phyloP scores from a whole-genome alignment of 768 basidiomycete genomes.

The Strobilomyces dryophilus region DNA sequence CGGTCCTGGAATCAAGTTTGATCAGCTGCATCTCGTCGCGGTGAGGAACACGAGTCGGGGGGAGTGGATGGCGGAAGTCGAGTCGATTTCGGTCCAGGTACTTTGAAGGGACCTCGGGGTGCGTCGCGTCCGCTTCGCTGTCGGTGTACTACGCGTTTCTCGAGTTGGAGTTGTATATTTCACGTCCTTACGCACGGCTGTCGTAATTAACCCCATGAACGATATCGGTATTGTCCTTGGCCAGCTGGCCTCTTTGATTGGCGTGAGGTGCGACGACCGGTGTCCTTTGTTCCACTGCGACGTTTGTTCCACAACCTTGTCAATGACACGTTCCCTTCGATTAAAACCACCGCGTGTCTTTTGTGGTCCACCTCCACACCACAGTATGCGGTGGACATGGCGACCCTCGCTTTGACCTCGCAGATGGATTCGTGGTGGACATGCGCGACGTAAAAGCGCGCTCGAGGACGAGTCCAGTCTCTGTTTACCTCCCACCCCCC shows the following conservation, averaged over 20 bases:
- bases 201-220: conserved; percentile 3
- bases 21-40: conserved; percentile 22
- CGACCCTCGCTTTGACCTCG: background rate
- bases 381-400: background rate
- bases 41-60: conserved; percentile 26
- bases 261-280: background rate
- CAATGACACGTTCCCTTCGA: background rate
- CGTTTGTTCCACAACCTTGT: background rate
- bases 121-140: no score
- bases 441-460: conserved; percentile 2
- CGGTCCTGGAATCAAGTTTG: conserved; percentile 18
- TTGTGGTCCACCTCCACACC: no score
- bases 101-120: no score
- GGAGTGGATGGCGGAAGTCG: conserved; percentile 27
- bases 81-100: conserved; percentile 15
- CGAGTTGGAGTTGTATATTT: background rate
- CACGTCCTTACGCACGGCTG: background rate
- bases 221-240: conserved; percentile 1
- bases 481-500: background rate
- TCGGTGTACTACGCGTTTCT: background rate
- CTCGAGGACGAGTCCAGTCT: background rate
- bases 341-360: background rate
- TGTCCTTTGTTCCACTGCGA: background rate
- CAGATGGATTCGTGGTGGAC: background rate
- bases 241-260: background rate